Evolutionary conservation across 179 eudicot genomes (phyloP).

Genomic region (Spinacia oleracea): DNA sequence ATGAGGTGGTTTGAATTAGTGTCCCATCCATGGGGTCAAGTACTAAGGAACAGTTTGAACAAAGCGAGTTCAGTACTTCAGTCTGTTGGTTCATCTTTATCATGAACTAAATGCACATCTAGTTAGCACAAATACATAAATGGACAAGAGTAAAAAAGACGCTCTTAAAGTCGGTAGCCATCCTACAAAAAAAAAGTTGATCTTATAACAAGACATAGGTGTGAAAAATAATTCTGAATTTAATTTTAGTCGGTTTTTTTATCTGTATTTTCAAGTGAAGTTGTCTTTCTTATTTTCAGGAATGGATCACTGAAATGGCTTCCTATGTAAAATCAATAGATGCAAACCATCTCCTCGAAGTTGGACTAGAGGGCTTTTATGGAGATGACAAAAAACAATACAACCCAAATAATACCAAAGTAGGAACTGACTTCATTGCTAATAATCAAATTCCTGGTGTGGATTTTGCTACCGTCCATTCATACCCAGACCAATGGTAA

Average conservation of each 20-base stretch:
- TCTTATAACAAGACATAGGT: too few species aligned
- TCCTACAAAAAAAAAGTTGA: too few species aligned
- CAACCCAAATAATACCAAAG: constrained; percentile 36
- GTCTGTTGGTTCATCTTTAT: too few species aligned
- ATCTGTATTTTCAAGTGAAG: not conserved
- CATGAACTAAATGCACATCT: too few species aligned
- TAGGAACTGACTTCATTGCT: constrained; percentile 65
- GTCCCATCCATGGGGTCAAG: too few species aligned
- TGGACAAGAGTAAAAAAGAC: too few species aligned
- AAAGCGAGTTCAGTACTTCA: too few species aligned
- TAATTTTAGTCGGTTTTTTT: not conserved
- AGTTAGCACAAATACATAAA: too few species aligned
- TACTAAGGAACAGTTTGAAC: too few species aligned
- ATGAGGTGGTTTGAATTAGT: too few species aligned
- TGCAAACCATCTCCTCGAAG: constrained; percentile 50
- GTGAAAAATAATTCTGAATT: not conserved
- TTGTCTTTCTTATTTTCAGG: constrained; percentile 30
- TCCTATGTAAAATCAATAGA: constrained; percentile 60
- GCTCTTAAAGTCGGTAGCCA: too few species aligned
- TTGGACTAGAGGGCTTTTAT: constrained; percentile 72
- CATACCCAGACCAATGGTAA: constrained; percentile 73
- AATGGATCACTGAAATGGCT: constrained; percentile 71
- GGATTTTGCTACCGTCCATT: constrained; percentile 69
- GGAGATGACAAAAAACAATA: constrained; percentile 44
- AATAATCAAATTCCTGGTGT: constrained; percentile 49